Evolutionary conservation across 192 early-diverging fungal species (phyloP), one percentile per base, ranked within the genome.

Genomic region (Umbelopsis ramanniana): DNA sequence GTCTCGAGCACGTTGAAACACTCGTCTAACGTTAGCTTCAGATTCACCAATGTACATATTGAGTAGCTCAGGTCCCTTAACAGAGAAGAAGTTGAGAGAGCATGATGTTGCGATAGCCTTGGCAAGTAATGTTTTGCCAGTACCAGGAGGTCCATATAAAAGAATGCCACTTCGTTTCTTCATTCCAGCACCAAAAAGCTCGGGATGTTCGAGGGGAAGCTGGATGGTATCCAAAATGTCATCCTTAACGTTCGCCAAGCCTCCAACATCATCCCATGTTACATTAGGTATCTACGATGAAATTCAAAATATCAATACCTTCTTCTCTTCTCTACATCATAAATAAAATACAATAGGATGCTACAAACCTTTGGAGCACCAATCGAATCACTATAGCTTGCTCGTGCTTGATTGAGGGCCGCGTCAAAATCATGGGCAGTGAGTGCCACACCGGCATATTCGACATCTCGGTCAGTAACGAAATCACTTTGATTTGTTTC

Each of bases 41-140:
- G 95, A 96, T 81, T 99, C 98, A 73, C 98, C 98, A 80, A 99
- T 96, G 76, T 99, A 99, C 90, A 97, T 96, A 82, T 96, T 98
- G n/a, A 98, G 83, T 24, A 99, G 82, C 71, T 99, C 97, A 6
- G 98, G 98, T 1, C 98, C 98, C 82, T 99, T 99, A 69, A 98
- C 96, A 24, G 94, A 96, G 71, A 99, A 92, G 74, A 99, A 99
- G 82, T 99, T 99, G 40, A 99, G 90, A 7, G 93, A 92, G 79
- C 97, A 97, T 3, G 93, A 96, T 19, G 98, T 98, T 0, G 98
- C 98, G 69, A 99, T 94, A 2, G 98, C 98, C 81, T 99, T 99
- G 38, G 98, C 98, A 22, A 99, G 88, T 46, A 99, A 80, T 6
- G 98, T 99, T 75, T 99, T 99, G 52, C 98, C 98, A 0, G 97